Evolutionary conservation across 192 early-diverging fungal genomes (phyloP), one percentile per base, ranked within the genome.

Genomic region (Chytriomyces sp.): DNA sequence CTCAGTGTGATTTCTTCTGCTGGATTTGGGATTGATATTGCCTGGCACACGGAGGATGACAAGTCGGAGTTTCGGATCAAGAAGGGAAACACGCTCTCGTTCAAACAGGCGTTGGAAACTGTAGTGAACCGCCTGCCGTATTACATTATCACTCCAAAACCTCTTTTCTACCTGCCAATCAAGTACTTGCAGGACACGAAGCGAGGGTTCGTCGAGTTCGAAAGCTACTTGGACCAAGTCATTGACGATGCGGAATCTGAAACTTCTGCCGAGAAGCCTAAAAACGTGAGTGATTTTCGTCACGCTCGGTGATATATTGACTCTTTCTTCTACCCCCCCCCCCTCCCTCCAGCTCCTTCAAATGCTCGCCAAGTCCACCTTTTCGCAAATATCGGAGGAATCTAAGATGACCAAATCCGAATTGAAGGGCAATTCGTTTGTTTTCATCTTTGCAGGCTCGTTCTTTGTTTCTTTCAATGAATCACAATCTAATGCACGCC

Each of bases 391-490:
- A n/a, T 56, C 14, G 4, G 33, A 14, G 8, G 12, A 17, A n/a
- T 14, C 10, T n/a, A 36, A 8, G 14, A 44, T 78, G 34, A 74
- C 63, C 6, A 66, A 80, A 36, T 52, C 32, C 0, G 85, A 80
- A 17, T 49, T 87, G 3, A 61, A 79, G 31, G 78, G 75, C 17
- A 82, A 86, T 41, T 40, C 81, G n/a, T 74, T 81, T 5, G 73
- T 80, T 22, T 74, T 87, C 6, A 78, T 84, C 25, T 85, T 87
- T 79, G 86, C 86, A 56, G 85, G 85, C 81, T 84, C 6, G 52
- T 86, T 4, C 54, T 74, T 1, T 83, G 75, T 64, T 31, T 75
- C 5, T 72, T 87, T 73, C 77, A 52, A 33, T 77, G 3, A 33
- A 57, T 69, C 0, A 2, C 57, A n/a, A 22, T 60, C 2, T 30